phyloP scores from a whole-genome alignment of 441 rosid species.

The Adansonia madagascariensis region DNA sequence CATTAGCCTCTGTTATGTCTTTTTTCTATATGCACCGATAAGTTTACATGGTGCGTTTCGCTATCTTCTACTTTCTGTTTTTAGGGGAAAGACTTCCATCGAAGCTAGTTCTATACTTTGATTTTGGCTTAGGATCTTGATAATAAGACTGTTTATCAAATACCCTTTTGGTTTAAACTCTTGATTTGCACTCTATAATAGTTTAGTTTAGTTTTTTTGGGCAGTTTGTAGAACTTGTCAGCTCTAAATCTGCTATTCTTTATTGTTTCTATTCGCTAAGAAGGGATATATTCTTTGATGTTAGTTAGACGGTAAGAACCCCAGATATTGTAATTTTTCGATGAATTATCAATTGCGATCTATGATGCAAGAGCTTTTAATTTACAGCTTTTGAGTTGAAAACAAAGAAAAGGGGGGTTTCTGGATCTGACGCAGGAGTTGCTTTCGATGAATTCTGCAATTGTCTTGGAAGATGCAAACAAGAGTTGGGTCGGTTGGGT shows the following conservation, averaged over 20 bases:
- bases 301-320: neutral
- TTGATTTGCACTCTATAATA: neutral
- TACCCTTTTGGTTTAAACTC: constrained; percentile 20
- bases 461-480: constrained; percentile 47
- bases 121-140: constrained; percentile 17
- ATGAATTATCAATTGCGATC: constrained; percentile 3
- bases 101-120: neutral
- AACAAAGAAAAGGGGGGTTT: constrained; percentile 4
- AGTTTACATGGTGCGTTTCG: neutral
- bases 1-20: neutral
- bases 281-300: neutral
- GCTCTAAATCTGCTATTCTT: constrained; percentile 35
- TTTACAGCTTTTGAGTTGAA: constrained; percentile 12
- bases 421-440: constrained; percentile 35
- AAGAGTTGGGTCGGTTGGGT: constrained; percentile 45
- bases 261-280: neutral
- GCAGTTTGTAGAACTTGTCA: neutral
- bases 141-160: neutral
- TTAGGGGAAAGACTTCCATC: neutral
- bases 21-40: neutral
- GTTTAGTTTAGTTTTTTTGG: neutral
- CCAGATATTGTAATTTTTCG: neutral
- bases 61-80: neutral
- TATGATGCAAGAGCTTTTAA: constrained; percentile 17
- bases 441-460: constrained; percentile 23